Evolutionary conservation across 768 basidiomycete species (phyloP).

Genomic region (Boletus rubroflammeus): DNA sequence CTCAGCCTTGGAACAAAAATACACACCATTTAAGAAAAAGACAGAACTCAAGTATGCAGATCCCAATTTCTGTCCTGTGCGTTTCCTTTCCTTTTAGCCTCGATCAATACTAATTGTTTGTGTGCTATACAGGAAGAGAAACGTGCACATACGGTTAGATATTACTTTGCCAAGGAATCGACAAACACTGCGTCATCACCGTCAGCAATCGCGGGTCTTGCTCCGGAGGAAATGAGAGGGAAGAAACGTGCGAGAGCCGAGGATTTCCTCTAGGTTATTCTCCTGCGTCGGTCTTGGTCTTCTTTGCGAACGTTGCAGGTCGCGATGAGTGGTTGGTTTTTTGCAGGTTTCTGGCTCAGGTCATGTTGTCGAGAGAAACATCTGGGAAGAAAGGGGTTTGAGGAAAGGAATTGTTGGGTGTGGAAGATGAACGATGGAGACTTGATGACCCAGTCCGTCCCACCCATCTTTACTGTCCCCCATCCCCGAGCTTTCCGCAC

Average conservation of each 20-base stretch:
- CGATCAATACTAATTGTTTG: background rate
- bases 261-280: slow-evolving; percentile 60
- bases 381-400: background rate
- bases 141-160: slow-evolving; percentile 61
- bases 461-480: slow-evolving; percentile 31
- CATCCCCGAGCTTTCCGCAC: slow-evolving; percentile 18
- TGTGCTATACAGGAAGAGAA: slow-evolving; percentile 63
- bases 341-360: slow-evolving; percentile 27
- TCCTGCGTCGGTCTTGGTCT: slow-evolving; percentile 29
- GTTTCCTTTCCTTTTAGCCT: slow-evolving; percentile 22
- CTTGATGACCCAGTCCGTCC: slow-evolving; percentile 36
- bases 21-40: slow-evolving; percentile 72
- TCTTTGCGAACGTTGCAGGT: slow-evolving; percentile 26
- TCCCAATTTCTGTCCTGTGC: slow-evolving; percentile 74
- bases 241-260: slow-evolving; percentile 85
- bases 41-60: slow-evolving; percentile 73
- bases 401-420: background rate
- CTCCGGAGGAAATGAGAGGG: slow-evolving; percentile 61
- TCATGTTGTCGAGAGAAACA: slow-evolving; percentile 14
- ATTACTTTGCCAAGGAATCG: slow-evolving; percentile 49
- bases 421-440: slow-evolving; percentile 27
- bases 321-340: slow-evolving; percentile 30
- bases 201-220: slow-evolving; percentile 28
- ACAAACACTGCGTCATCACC: slow-evolving; percentile 21
- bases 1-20: slow-evolving; percentile 56